Evolutionary conservation across 495 filamentous ascomycete genomes (phyloP).

Genomic region (Apiosordaria backusii): DNA sequence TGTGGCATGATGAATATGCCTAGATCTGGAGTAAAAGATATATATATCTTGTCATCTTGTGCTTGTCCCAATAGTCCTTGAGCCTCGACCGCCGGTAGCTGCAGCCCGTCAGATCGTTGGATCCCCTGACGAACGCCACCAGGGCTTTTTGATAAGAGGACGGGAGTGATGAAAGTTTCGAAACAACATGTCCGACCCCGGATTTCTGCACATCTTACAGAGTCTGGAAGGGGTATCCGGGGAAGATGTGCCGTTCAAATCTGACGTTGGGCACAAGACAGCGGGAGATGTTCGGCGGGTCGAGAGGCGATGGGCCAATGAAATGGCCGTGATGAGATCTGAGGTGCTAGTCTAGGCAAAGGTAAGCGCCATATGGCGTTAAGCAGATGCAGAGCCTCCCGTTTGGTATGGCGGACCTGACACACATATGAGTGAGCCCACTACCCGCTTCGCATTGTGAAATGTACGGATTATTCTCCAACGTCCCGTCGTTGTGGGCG

Average conservation of each 20-base stretch:
- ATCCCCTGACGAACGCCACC: neutral
- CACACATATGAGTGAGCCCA: neutral
- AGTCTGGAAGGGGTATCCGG: neutral
- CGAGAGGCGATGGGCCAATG: conserved; percentile 20
- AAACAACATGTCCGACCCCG: conserved; percentile 14
- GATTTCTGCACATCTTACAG: conserved; percentile 10
- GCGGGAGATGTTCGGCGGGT: conserved; percentile 6
- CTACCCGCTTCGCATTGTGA: conserved; percentile 1
- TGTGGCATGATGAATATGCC: neutral
- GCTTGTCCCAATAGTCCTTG: neutral
- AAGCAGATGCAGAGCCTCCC: conserved; percentile 22
- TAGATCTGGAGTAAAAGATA: neutral
- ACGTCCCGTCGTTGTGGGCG: conserved; percentile 15
- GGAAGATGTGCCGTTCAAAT: conserved; percentile 16
- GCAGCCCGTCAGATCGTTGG: neutral
- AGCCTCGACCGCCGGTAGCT: neutral
- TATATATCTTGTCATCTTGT: neutral
- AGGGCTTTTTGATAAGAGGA: conserved; percentile 10
- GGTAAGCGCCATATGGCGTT: conserved; percentile 29
- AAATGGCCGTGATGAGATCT: conserved; percentile 13
- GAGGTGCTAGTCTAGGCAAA: conserved; percentile 8
- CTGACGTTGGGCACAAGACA: conserved; percentile 6
- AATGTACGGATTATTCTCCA: neutral
- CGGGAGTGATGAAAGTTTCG: conserved; percentile 13
- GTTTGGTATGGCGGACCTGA: too few species aligned